These are phyloP conservation scores for Pseudognaphalium luteoalbum DNA, from an alignment of 129 eudicot species.

Conservation along the genomic window DNA sequence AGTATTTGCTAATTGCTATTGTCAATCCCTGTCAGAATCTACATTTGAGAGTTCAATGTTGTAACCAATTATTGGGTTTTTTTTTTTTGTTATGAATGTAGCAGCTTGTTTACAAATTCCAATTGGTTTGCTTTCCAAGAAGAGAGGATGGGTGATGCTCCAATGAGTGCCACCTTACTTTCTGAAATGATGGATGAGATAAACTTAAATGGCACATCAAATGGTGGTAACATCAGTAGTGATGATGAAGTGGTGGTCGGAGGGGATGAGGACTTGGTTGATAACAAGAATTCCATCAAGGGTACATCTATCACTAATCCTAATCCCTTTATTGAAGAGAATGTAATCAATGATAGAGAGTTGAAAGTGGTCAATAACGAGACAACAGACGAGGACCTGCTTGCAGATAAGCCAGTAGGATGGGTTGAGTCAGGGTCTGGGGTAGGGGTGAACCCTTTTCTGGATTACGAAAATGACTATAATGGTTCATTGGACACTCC, in stretches of 20 bases:
- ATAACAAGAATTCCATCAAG: constrained; percentile 35
- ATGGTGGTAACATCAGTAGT: constrained; percentile 52
- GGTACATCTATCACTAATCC: constrained; percentile 7
- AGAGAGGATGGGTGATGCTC: constrained; percentile 43
- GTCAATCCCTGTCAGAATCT: too few relatives aligned
- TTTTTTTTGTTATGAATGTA: constrained; percentile 11
- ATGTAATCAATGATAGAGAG: constrained; percentile 20
- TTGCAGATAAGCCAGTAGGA: constrained; percentile 73
- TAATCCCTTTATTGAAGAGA: constrained; percentile 20
- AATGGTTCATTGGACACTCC: constrained; percentile 23
- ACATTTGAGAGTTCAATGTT: too few relatives aligned
- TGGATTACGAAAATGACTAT: constrained; percentile 36
- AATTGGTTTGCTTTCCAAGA: constrained; percentile 96
- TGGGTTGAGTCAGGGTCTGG: constrained; percentile 57
- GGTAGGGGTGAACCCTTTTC: constrained; percentile 64
- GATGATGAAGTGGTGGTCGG: constrained; percentile 90
- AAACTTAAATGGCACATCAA: constrained; percentile 29
- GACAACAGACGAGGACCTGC: constrained; percentile 54
- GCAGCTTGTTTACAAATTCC: constrained; percentile 90
- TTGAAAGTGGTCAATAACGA: constrained; percentile 16
- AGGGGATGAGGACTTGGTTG: constrained; percentile 67
- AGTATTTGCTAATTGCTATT: too few relatives aligned
- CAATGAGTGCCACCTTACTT: constrained; percentile 42
- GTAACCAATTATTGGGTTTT: too few relatives aligned
- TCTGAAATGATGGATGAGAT: constrained; percentile 65